These are phyloP conservation scores for Raffaelea albimanens DNA, from an alignment of 2,329 filamentous ascomycete species.

Conservation along the genomic window DNA sequence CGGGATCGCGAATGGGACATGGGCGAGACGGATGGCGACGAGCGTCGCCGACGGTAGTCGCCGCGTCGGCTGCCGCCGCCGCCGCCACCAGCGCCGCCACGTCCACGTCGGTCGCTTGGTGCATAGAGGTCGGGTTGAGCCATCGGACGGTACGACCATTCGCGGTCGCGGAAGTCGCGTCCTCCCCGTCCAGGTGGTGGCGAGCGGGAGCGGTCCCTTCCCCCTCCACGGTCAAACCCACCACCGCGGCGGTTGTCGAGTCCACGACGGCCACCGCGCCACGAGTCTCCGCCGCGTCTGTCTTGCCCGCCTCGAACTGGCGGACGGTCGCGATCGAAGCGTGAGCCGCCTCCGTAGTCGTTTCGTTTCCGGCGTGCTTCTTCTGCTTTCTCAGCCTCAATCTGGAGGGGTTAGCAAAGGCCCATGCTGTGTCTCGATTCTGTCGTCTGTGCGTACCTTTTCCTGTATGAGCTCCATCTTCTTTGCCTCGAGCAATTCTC, in stretches of 20 bases:
- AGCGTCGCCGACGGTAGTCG: constrained; percentile 32
- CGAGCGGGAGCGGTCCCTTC: constrained; percentile 36
- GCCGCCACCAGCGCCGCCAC: too few relatives aligned
- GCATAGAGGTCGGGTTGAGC: constrained; percentile 40
- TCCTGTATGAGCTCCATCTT: constrained; percentile 91
- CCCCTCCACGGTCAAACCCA: constrained; percentile 33
- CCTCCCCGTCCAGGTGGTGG: constrained; percentile 25
- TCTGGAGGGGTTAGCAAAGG: constrained; percentile 36
- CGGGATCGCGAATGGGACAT: constrained; percentile 23
- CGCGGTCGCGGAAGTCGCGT: constrained; percentile 32
- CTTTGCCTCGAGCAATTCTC: constrained; percentile 91
- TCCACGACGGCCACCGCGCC: constrained; percentile 39
- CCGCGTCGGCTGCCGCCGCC: constrained; percentile 29
- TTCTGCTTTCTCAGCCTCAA: constrained; percentile 74
- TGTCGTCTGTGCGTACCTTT: constrained; percentile 50
- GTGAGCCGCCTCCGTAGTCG: constrained; percentile 44
- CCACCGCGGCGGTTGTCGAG: constrained; percentile 30
- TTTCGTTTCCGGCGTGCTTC: constrained; percentile 63
- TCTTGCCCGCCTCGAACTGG: constrained; percentile 34
- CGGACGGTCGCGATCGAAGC: constrained; percentile 32
- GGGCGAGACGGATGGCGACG: constrained; percentile 19
- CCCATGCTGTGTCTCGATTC: not conserved
- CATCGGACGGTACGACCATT: constrained; percentile 24
- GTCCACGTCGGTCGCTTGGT: constrained; percentile 34
- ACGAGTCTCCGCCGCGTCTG: constrained; percentile 41